Percentiles rank a stretch among this genome's conserved stretches.
phyloP scores from a whole-genome alignment of 225 moss, liverwort and hornwort species.

The Lunularia cruciata region DNA sequence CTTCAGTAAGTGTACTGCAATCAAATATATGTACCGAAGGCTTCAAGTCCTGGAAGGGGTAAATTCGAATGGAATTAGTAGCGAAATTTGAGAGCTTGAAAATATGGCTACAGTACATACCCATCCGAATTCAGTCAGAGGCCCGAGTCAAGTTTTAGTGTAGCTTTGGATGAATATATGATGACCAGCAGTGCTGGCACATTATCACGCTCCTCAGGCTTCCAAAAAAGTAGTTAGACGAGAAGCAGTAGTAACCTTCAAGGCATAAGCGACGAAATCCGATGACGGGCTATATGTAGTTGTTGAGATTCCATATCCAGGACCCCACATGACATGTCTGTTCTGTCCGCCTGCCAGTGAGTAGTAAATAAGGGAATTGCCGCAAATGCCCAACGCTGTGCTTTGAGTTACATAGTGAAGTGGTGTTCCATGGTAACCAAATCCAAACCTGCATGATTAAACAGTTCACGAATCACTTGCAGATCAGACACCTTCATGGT shows the following conservation, averaged over 20 bases:
- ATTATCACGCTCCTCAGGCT: no score
- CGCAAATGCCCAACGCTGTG: constrained; percentile 66
- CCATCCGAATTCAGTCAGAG: not conserved
- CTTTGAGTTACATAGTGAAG: constrained; percentile 58
- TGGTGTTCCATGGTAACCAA: constrained; percentile 68
- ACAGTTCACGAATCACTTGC: no score
- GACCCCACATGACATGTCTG: constrained; percentile 80
- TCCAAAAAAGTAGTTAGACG: no score
- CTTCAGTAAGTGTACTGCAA: constrained; percentile 45
- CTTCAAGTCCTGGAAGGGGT: constrained; percentile 64
- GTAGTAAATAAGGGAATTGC: constrained; percentile 72
- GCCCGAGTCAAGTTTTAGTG: no score
- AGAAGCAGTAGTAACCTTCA: constrained; percentile 79
- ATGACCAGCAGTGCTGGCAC: no score
- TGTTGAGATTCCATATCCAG: constrained; percentile 52
- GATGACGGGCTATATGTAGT: constrained; percentile 50
- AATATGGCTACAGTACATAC: not conserved
- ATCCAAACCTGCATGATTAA: constrained; percentile 49
- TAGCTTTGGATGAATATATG: no score
- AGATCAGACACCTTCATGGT: no score
- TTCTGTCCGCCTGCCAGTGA: constrained; percentile 57
- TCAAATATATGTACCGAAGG: constrained; percentile 60
- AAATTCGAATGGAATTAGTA: not conserved
- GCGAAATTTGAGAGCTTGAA: not conserved
- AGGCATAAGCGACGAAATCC: constrained; percentile 59